Base-by-base conservation (phyloP, 2,329 filamentous ascomycete species). In the Bipolaris bicolor region DNA sequence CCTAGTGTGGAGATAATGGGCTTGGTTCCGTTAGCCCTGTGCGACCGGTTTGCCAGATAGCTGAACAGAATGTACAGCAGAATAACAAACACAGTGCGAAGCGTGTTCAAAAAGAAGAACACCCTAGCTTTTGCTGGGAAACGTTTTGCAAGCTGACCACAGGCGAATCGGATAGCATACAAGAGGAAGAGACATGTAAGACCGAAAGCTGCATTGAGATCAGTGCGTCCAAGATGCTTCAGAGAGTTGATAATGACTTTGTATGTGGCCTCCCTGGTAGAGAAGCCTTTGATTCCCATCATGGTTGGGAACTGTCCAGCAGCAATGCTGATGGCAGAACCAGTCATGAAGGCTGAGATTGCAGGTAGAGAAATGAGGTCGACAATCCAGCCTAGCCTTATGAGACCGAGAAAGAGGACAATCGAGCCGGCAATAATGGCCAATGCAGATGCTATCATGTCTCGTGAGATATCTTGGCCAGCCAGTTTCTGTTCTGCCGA, bases 261-360 rank as follows among this genome's bases (percentile, higher is more conserved):
- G 74, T 96, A 98, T 0, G 95, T 92, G 0, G 91, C 78, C 6
- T 86, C 92, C 65, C 92, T 83, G 4, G 88, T 95, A 50, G 87
- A 86, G 75, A 95, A 88, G 9, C 85, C 84, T 0, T 82, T 84
- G 71, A 97, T 88, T 9, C 95, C 95, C 80, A 99, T 86, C 78
- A 98, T 80, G 2, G 84, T 83, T 1, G 91, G 89, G 3, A 97
- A 82, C 76, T 99, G 95, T 29, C 95, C 93, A 37, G 87, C 85
- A 16, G 86, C 88, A 71, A 99, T 98, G 69, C 86, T 97, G 75
- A 99, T 84, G 50, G 95, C 93, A 3, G 94, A 97, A 2, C 95
- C 95, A 0, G 95, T 98, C 92, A 98, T 98, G 82, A 97, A 99
- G 4, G 95, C 93, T 0, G 91, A 93, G 50, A 98, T 91, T 0